Percentiles rank a stretch among this genome's conserved stretches.
Conservation (phyloP, 2,329 filamentous ascomycete species). For the Aspergillus fischeri region DNA sequence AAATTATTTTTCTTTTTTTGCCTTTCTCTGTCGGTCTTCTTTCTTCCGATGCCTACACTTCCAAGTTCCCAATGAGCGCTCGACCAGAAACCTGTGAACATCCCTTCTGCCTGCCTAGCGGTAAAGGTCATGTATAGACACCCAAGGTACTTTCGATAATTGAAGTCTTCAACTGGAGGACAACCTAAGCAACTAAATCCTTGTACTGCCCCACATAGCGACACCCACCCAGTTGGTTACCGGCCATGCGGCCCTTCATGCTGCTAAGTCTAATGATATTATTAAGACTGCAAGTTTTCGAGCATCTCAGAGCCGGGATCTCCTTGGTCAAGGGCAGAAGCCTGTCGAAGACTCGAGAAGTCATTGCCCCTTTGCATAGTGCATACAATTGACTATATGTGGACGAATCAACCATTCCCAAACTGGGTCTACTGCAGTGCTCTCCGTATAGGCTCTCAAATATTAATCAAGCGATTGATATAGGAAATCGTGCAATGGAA, state of each 20-base stretch:
- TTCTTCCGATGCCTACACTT: not conserved
- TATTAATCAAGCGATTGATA: no score
- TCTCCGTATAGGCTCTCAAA: no score
- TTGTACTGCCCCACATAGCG: constrained; percentile 22
- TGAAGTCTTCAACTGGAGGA: constrained; percentile 5
- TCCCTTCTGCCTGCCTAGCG: not conserved
- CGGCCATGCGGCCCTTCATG: not conserved
- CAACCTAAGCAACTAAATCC: constrained; percentile 26
- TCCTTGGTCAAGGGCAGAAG: not conserved
- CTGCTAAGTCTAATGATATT: not conserved
- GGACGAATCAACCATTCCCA: no score
- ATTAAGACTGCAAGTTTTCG: not conserved
- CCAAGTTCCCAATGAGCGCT: not conserved
- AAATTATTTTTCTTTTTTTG: not conserved
- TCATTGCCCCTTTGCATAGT: not conserved
- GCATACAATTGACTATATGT: not conserved
- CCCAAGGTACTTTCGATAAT: not conserved
- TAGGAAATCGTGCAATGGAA: no score
- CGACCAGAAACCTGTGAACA: not conserved
- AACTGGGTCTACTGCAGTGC: no score
- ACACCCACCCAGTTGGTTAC: constrained; percentile 13
- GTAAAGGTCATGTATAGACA: not conserved
- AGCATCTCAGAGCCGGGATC: not conserved
- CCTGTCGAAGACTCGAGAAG: not conserved
- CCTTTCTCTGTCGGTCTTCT: not conserved